Evolutionary conservation across 192 early-diverging fungal species (phyloP), one percentile per base, ranked within the genome.

Genomic region (Backusella tuberculispora): DNA sequence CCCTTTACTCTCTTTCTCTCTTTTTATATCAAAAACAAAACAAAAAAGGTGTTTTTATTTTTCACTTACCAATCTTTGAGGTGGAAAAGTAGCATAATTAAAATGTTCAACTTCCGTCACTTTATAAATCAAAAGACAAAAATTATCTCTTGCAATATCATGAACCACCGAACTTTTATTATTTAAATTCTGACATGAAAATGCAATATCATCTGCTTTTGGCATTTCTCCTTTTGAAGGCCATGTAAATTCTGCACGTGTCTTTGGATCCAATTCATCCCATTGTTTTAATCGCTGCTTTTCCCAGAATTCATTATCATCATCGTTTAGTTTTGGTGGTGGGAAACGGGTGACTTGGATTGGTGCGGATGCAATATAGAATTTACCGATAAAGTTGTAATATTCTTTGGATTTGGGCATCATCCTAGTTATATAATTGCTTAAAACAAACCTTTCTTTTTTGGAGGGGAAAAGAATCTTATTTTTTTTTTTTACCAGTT

Each of bases 121-220:
- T 67, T 92, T 91, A 68, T 92, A 92, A 3, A 92, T 83, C 67
- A 94, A 69, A 40, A 94, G 70, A 72, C 90, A 90, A 76, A 91
- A 93, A 74, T 93, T 92, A 68, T 94, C 93, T 67, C 92, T 74
- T 1, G 93, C 93, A 72, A 85, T 81, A 69, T 90, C 90, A 79
- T 93, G 90, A 53, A 88, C 69, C 29, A 88, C 75, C 6, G 24
- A 17, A 87, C 76, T 12, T 24, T 38, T 6, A 5, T 41, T 77
- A 43, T 90, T 88, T 46, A 92, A 74, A 21, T 83, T 84, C 17
- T 85, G 76, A 71, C 91, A 92, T 21, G 84, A 83, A 71, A 87
- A 92, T 3, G 88, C 79, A n/a, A 83, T 72, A 9, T 85, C 69
- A 63, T 78, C 82, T 1, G 79, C 65, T 47, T 80, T 81, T 9